Evolutionary conservation across 768 basidiomycete genomes (phyloP), one percentile per base, ranked within the genome.

Genomic region (Ramaria rubella): DNA sequence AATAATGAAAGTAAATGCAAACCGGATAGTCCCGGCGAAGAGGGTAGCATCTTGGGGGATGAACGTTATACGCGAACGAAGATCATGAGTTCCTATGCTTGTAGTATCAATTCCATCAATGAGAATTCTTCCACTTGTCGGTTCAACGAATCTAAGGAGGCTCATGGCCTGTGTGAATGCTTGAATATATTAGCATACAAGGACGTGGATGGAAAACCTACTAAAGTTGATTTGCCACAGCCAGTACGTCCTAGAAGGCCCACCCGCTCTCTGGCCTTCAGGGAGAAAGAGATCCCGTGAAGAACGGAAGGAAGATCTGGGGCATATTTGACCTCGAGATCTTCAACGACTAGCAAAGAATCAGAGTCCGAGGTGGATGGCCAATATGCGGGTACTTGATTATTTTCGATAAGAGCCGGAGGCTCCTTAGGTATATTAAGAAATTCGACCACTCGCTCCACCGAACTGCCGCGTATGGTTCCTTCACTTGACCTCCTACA

Each of bases 31-130:
- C 12, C 55, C 55, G 19, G 29, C 44, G 49, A 61, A 61, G 2
- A 61, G 53, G 59, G 50, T 49, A 21, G 56, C 50, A 30, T 70
- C 72, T 62, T 75, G 74, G 3, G 72, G 72, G 30, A 74, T 74
- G 60, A 73, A 70, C 0, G 73, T 73, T 4, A 57, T 38, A 23
- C 54, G 49, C 2, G 58, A 64, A 11, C 62, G 57, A 27, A 73
- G 61, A 51, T 72, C 71, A 36, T 70, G 67, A 19, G 72, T 64
- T 5, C 74, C 73, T 40, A 76, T 73, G 11, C 62, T 64, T 6
- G 70, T 67, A 52, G 74, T 73, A 61, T 75, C 73, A 48, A 76
- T 71, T 9, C 74, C 74, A 53, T 74, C 74, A 19, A 76, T 62
- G 51, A 69, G 29, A 43, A 76, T 72, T 33, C 59, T 66, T 1